Conservation (phyloP, 305 asterid genomes). For the Solanum hybrid region DNA sequence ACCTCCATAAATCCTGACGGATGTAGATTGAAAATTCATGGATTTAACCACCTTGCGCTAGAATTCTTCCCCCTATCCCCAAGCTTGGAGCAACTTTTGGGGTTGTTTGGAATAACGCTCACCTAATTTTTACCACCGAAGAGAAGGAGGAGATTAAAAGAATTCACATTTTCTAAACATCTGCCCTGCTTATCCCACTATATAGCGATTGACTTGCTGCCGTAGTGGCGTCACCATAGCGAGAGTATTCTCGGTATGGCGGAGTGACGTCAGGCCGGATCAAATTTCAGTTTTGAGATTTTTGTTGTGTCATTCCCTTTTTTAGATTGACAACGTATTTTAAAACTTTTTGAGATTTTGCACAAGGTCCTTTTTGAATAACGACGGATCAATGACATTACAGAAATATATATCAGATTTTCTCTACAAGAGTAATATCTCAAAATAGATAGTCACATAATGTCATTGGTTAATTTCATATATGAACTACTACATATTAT, state of each 20-base stretch:
- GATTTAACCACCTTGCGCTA: background rate
- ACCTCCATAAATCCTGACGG: background rate
- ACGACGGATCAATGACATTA: background rate
- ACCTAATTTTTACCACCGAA: background rate
- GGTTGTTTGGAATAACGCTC: background rate
- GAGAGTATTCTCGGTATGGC: too few species aligned
- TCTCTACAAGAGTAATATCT: too few species aligned
- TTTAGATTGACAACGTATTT: background rate
- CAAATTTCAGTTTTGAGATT: background rate
- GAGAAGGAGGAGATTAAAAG: background rate
- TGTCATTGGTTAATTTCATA: background rate
- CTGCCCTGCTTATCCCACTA: too few species aligned
- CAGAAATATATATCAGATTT: background rate
- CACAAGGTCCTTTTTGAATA: background rate
- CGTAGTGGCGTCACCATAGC: too few species aligned
- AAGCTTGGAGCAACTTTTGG: background rate
- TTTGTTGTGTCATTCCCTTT: background rate
- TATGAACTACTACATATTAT: background rate
- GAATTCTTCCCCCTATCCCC: background rate
- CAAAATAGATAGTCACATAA: too few species aligned
- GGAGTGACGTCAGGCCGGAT: too few species aligned
- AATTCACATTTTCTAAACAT: background rate
- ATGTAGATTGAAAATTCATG: background rate
- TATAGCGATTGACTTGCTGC: too few species aligned
- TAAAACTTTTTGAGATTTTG: background rate